Evolutionary conservation across 306 rosid genomes (phyloP).

Genomic region (Erythrophleum fordii): DNA sequence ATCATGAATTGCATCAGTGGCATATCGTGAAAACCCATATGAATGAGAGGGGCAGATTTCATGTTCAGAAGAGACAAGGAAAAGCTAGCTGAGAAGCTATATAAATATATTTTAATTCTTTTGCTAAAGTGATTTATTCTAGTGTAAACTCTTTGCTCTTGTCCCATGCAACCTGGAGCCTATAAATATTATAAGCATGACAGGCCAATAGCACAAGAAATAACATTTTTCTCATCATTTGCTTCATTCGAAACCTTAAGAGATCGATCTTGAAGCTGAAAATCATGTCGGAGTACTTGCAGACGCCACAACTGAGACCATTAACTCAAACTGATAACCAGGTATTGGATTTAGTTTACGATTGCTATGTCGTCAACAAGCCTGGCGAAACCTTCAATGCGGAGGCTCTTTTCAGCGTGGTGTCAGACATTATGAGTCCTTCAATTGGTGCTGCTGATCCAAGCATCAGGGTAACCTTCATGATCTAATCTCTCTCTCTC

Average conservation of each 20-base stretch:
- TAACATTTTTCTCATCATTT: background rate
- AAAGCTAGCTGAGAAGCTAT: background rate
- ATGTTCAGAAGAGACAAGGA: background rate
- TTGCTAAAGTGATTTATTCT: background rate
- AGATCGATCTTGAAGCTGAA: background rate
- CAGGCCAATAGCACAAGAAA: background rate
- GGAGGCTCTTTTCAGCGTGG: conserved; percentile 47
- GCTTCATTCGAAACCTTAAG: background rate
- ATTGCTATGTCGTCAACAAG: conserved; percentile 33
- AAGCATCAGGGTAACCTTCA: conserved; percentile 14
- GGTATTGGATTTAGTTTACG: background rate
- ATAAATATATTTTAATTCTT: background rate
- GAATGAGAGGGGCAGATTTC: background rate
- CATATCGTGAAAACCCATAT: too few species aligned
- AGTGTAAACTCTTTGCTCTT: background rate
- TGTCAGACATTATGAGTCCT: conserved; percentile 47
- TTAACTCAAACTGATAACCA: background rate
- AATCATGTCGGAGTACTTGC: background rate
- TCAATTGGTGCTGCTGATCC: conserved; percentile 38
- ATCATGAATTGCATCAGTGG: too few species aligned
- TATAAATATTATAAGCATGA: background rate
- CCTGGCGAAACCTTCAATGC: conserved; percentile 48
- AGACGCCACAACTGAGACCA: background rate
- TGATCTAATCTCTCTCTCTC: background rate
- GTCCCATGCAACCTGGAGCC: background rate